Evolutionary conservation across 768 basidiomycete genomes (phyloP).

Genomic region (Cyathus striatus): DNA sequence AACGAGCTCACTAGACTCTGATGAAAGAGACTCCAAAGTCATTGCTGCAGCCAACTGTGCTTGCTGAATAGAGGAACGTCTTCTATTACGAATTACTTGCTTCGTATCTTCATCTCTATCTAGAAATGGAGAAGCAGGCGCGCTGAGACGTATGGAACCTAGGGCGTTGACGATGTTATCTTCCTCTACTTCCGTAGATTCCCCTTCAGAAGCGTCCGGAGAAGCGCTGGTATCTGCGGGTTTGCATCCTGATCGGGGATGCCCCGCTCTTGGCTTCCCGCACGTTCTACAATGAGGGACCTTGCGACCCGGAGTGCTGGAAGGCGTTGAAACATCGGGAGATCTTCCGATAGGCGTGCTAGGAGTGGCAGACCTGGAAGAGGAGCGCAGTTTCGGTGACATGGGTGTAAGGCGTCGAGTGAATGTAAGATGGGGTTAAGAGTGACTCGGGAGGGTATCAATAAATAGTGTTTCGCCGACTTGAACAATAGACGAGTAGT

Average conservation of each 20-base stretch:
- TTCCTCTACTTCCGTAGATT: slow-evolving; percentile 9
- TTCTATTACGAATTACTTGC: slow-evolving; percentile 22
- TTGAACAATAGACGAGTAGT: too few species aligned
- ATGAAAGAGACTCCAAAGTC: slow-evolving; percentile 47
- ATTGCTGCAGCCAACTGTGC: slow-evolving; percentile 23
- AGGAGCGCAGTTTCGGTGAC: slow-evolving; percentile 15
- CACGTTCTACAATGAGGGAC: slow-evolving; percentile 51
- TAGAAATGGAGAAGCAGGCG: slow-evolving; percentile 10
- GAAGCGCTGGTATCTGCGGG: slow-evolving; percentile 33
- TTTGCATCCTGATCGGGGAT: slow-evolving; percentile 62
- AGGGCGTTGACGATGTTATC: slow-evolving; percentile 35
- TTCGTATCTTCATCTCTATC: slow-evolving; percentile 28
- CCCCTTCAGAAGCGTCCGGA: slow-evolving; percentile 9
- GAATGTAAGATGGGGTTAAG: not conserved
- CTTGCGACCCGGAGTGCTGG: slow-evolving; percentile 43
- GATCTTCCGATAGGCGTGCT: slow-evolving; percentile 12
- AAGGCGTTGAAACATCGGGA: slow-evolving; percentile 6
- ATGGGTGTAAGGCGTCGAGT: slow-evolving; percentile 13
- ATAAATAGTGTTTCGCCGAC: too few species aligned
- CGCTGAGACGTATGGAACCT: slow-evolving; percentile 43
- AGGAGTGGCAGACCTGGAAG: slow-evolving; percentile 12
- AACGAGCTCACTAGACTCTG: slow-evolving; percentile 42
- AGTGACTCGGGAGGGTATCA: too few species aligned
- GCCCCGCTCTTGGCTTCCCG: slow-evolving; percentile 47
- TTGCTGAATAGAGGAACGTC: slow-evolving; percentile 21